These are phyloP conservation scores for Plectosphaerella plurivora DNA, from an alignment of 2,329 filamentous ascomycete genomes.

Conservation along the genomic window DNA sequence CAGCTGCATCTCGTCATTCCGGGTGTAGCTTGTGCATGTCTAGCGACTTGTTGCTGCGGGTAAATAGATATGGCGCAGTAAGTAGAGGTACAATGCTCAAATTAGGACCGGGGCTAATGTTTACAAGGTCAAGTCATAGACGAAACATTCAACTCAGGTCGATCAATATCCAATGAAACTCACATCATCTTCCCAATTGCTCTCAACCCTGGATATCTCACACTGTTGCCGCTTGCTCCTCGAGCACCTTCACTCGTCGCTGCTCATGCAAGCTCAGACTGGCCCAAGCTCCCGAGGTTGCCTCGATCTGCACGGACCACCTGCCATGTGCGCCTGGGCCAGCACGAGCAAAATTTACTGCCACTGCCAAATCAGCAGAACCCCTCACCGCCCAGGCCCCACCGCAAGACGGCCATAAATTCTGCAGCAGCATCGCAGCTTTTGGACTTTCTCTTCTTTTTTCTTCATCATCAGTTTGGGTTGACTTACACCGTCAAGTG, in stretches of 20 bases:
- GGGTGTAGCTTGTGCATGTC: neutral
- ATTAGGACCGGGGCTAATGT: no score
- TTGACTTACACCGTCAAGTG: conserved; percentile 48
- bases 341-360: no score
- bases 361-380: conserved; percentile 2
- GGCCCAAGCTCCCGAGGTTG: neutral
- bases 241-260: no score
- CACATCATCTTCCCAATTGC: no score
- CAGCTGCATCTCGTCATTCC: neutral
- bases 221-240: no score
- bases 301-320: neutral
- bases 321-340: neutral
- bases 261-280: neutral
- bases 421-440: conserved; percentile 1
- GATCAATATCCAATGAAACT: no score
- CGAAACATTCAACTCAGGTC: no score
- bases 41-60: neutral
- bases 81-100: neutral
- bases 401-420: conserved; percentile 5
- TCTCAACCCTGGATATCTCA: no score
- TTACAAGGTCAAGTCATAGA: no score
- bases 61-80: neutral
- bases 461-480: conserved; percentile 40
- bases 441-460: conserved; percentile 16
- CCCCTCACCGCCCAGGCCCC: neutral